Percentiles rank a stretch among this genome's conserved stretches.
Evolutionary conservation across 2,329 filamentous ascomycete species (phyloP).

Genomic region (Curvularia sp.): DNA sequence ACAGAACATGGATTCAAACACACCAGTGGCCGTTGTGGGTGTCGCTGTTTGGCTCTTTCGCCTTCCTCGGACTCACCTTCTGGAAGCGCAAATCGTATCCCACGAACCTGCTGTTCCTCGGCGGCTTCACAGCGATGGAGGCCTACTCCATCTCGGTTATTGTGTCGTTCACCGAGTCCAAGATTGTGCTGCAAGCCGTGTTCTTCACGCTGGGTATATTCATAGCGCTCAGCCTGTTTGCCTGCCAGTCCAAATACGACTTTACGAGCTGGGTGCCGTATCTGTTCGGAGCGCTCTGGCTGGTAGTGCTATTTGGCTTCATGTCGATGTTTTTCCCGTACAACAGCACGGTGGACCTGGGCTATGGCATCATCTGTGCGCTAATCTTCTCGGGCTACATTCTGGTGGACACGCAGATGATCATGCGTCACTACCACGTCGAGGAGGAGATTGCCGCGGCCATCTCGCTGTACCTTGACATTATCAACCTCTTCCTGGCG

Average conservation of each 20-base stretch:
- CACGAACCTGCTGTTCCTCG: slow-evolving; percentile 90
- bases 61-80: slow-evolving; percentile 49
- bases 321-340: slow-evolving; percentile 89
- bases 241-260: slow-evolving; percentile 97
- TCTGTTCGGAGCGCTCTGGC: slow-evolving; percentile 89
- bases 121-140: slow-evolving; percentile 87
- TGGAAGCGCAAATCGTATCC: slow-evolving; percentile 73
- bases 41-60: slow-evolving; percentile 65
- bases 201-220: slow-evolving; percentile 78
- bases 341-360: slow-evolving; percentile 80
- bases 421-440: slow-evolving; percentile 95
- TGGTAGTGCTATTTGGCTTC: slow-evolving; percentile 89
- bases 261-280: slow-evolving; percentile 98
- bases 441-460: slow-evolving; percentile 97
- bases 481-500: slow-evolving; percentile 95
- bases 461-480: slow-evolving; percentile 93
- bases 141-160: slow-evolving; percentile 93
- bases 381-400: slow-evolving; percentile 95
- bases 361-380: slow-evolving; percentile 82
- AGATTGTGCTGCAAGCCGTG: slow-evolving; percentile 87
- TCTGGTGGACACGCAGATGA: slow-evolving; percentile 92
- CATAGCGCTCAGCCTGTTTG: slow-evolving; percentile 75
- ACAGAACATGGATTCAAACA: slow-evolving; percentile 85
- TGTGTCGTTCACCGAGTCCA: slow-evolving; percentile 85
- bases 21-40: slow-evolving; percentile 85